Evolutionary conservation across 495 filamentous ascomycete species (phyloP).

Genomic region (Xylaria flabelliformis): DNA sequence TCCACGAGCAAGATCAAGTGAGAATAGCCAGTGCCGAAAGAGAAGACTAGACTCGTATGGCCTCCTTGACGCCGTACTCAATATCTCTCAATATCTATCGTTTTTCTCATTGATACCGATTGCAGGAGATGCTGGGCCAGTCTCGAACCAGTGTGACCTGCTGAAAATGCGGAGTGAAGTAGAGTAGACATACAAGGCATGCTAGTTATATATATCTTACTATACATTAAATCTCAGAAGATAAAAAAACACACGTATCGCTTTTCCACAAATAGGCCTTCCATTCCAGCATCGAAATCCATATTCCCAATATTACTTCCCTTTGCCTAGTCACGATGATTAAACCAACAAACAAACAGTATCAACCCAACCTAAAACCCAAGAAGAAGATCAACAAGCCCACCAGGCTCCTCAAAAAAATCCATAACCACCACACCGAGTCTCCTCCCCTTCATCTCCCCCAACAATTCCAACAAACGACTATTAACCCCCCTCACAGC

Average conservation of each 20-base stretch:
- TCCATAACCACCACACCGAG: constrained; percentile 69
- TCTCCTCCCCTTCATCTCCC: constrained; percentile 73
- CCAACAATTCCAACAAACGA: constrained; percentile 73
- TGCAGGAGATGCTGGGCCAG: neutral
- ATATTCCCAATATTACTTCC: neutral
- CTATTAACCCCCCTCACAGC: too few relatives aligned
- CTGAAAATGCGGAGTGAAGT: neutral
- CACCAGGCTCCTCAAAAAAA: constrained; percentile 54
- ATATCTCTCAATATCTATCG: neutral
- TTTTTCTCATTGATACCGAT: neutral
- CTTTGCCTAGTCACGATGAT: neutral
- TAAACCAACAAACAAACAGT: neutral
- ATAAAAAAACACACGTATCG: too few relatives aligned
- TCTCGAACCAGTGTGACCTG: neutral
- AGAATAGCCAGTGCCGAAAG: too few relatives aligned
- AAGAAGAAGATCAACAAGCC: constrained; percentile 40
- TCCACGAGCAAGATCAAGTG: too few relatives aligned
- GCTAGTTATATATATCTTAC: neutral
- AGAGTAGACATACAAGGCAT: neutral
- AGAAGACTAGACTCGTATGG: too few relatives aligned
- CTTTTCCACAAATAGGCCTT: too few relatives aligned
- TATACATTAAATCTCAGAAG: neutral
- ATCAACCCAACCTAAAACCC: constrained; percentile 13
- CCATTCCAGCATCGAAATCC: neutral
- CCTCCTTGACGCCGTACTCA: too few relatives aligned